Base-by-base conservation (phyloP, 2,329 filamentous ascomycete species). In the Botryosphaeria dothidea region DNA sequence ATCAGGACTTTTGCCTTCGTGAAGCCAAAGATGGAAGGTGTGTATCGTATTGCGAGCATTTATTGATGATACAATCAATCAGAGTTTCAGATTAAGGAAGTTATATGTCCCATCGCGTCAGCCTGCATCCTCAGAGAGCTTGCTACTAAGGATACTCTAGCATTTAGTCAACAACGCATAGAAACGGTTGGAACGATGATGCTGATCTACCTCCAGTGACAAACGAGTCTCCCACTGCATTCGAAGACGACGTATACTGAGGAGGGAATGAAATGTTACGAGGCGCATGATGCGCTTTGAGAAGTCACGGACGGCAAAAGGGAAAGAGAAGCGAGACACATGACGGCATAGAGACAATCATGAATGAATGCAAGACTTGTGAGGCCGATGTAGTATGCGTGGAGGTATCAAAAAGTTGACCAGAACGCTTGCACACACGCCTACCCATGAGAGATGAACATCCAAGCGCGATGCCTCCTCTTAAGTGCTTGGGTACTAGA, bases 221-320 rank as follows among this genome's bases (percentile, higher is more conserved):
- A 73, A 73, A 74, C 71, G 72, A 73, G 70, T 70, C 72, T 69
- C 68, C 67, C 72, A 74, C 68, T 66, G 70, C 57, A 58, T 57
- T 58, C 62, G 63, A 64, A 70, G 71, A 73, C 71, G 71, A 73
- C 71, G 71, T 72, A 73, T 73, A 73, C 71, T 72, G 71, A 71
- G 69, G 69, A 73, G 71, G 71, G 64, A 45, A 17, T 19, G 38
- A 19, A 13, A 25, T 52, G 29, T 13, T 25, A 49, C 7, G 17
- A 57, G 8, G 29, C 13, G 49, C n/a, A n/a, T n/a, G 11, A 21
- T 58, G 36, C 45, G 34, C 58, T 11, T 34, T 23, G 31, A 23
- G 34, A n/a, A 29, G 9, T 52, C 58, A 46, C 19, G 62, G n/a
- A 57, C 8, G 27, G 41, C 4, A 38, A 25, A 52, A 34, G n/a